Base-by-base conservation (phyloP, 2,329 filamentous ascomycete species). In the Grosmannia huntii region DNA sequence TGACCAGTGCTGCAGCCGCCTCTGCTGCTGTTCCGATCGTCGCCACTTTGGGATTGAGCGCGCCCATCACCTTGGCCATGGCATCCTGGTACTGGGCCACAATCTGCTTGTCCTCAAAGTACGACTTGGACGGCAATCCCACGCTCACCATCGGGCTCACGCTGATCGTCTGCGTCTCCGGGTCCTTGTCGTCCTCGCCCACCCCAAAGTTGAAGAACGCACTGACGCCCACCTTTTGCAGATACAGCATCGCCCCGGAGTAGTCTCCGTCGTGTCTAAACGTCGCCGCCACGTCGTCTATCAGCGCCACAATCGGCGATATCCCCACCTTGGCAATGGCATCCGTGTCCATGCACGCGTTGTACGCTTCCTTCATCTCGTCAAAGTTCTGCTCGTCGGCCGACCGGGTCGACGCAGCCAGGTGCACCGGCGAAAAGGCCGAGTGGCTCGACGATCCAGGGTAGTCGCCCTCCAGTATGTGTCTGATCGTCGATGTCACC, bases 291-390 rank as follows among this genome's bases (percentile, higher is more conserved):
- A 86, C 68, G 51, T 78, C 68, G 16, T 75, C 68, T n/a, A 89
- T 70, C 11, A 87, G 68, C 5, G 76, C 68, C 21, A 75, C 67
- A 48, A 90, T 68, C 3, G 85, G 84, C 59, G 74, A 67, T 6
- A 78, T 71, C 2, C 84, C 85, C 12, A 75, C 66, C 50, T 76
- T 69, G 62, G 78, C 76, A 55, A 87, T 77, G 11, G 72, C 69
- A 9, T 77, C 73, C 65, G 85, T 79, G 64, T 89, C 75, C 68
- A 86, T 77, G 65, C 86, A 90, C 38, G 84, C 79, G 61, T 81
- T 71, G 64, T 88, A 89, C 0, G 77, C 80, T 52, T 76, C 70
- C 67, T 85, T 80, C 65, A 89, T 71, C 68, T 85, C 85, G 60
- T 80, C 70, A 65, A 88, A 88, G 66, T 87, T 89, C 33, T 78